phyloP scores from a whole-genome alignment of 345 rosid species.

The Moricandia arvensis region DNA sequence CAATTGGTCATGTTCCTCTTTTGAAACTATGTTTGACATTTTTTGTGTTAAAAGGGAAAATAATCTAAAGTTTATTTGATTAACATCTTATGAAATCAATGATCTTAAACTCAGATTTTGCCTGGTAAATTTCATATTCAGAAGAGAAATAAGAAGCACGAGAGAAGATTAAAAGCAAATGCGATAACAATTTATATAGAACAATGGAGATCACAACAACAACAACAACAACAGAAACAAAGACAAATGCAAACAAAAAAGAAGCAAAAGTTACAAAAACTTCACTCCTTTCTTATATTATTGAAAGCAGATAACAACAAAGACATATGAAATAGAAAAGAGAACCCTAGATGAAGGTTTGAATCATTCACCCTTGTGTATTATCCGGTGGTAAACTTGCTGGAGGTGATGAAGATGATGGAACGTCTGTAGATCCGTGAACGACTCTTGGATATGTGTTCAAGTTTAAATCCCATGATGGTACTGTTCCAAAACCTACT shows the following conservation, averaged over 20 bases:
- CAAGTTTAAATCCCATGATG: slow-evolving; percentile 8
- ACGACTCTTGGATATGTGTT: background rate
- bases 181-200: background rate
- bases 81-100: background rate
- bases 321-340: background rate
- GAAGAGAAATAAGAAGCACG: background rate
- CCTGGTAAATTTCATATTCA: background rate
- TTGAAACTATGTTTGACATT: background rate
- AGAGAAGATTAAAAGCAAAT: background rate
- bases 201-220: background rate
- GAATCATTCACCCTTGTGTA: background rate
- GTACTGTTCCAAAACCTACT: slow-evolving; percentile 44
- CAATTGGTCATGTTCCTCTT: too few relatives aligned
- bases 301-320: background rate
- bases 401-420: background rate
- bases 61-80: background rate
- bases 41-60: background rate
- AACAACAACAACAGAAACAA: background rate
- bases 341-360: background rate
- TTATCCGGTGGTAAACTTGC: background rate
- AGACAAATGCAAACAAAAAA: background rate
- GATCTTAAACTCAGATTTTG: background rate
- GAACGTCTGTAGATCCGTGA: too few relatives aligned
- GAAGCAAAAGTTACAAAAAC: background rate
- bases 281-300: background rate